Base-by-base conservation (phyloP, 1,284 basidiomycete species). In the Papiliotrema laurentii region DNA sequence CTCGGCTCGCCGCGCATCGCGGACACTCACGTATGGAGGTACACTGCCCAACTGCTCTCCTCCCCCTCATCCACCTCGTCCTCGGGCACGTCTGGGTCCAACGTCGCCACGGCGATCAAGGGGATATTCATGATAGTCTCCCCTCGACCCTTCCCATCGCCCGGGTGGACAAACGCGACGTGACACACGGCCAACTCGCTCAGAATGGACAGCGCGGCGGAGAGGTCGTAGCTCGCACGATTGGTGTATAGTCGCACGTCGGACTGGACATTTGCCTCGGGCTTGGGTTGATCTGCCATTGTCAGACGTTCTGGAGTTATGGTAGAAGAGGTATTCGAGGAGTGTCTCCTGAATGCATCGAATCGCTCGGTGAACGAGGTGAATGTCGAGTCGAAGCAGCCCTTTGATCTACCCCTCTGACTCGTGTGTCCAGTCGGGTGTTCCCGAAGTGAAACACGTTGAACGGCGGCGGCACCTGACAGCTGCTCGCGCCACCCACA, bases 51-150 rank as follows among this genome's bases (percentile, higher is more conserved):
- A 24, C 41, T 26, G 2, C 31, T 37, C 31, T 39, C 35, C 34
- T 55, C 49, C 22, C 49, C 42, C 9, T 58, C 55, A 21, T 58
- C 59, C 2, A 41, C 45, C 28, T 44, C 38, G 21, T 50, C 49
- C 36, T 53, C 49, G 11, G 57, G 55, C 26, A 58, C 53, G 9
- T 51, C 56, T 2, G 28, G 49, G 7, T 50, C 51, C 10, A 21
- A 40, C 7, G 58, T 31, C 5, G 51, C 22, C 2, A 51, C 51
- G 2, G 40, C 33, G 40, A 60, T 51, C 39, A 60, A 24, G 16
- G 59, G 59, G 11, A 58, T n/a, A 27, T 60, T 60, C 59, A 60
- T 60, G 16, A 60, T 21, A 4, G 59, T 60, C 48, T 53, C 48
- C 24, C 36, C 42, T 36, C 50, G 34, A 19, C 28, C 37, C n/a